Base-by-base conservation (phyloP, 2,329 filamentous ascomycete genomes). In the Stachybotrys echinatus region DNA sequence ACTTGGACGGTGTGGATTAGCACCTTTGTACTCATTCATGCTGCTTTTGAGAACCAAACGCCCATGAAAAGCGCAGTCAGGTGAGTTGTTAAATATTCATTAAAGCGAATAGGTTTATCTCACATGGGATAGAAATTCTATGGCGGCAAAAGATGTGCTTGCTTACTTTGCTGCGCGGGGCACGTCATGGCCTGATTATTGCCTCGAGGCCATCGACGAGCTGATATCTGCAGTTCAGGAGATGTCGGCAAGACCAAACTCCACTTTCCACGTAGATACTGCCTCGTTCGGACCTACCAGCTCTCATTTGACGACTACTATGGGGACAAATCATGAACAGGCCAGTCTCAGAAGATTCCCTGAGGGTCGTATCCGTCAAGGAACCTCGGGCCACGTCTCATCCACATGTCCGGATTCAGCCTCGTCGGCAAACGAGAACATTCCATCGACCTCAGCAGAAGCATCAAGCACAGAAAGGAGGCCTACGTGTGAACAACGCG, bases 1-100 rank as follows among this genome's bases (percentile, higher is more conserved):
- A 79, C 75, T 0, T 79, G 76, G 75, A 71, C 71, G 2, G 65
- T 75, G 0, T 79, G 76, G 76, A 79, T 79, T 54, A 76, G 74
- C 50, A 73, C 73, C 1, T 74, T 79, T 38, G 72, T 79, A 19
- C 57, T 79, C 4, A 70, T 77, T 4, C 75, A 76, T 47, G 76
- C 76, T 4, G 74, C 73, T 0, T 73, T 72, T 52, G 72, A 74
- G 52, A 65, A 66, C 1, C 68, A 77, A 27, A 59, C 76, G 4
- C 64, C 71, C 1, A 52, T 67, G 0, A 50, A 61, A 0, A 66
- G 67, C 14, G 71, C 71, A 0, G 53, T 70, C 4, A 72, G 69
- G 68, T 75, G 67, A 12, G 22, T 18, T 18, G 6, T 20, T 4
- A 12, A 27, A 34, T 45, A 21, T 42, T 27, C 14, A 37, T 34